Conservation (phyloP, 805 yeast genomes). For the Yamadazyma endophytica region DNA sequence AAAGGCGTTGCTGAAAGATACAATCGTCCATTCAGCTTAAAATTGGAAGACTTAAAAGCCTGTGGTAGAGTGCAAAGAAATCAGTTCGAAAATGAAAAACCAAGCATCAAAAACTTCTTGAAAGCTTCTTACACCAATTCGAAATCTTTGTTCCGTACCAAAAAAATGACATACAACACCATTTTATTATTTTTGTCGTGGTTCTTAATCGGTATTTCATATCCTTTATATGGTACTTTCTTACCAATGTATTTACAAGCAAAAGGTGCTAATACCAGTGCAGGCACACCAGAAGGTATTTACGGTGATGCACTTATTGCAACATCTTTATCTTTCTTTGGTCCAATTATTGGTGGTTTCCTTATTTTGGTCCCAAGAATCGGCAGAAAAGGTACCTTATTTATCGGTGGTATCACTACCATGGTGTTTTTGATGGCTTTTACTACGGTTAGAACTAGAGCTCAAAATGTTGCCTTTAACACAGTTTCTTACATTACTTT, state of each 20-base stretch:
- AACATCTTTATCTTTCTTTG: slow-evolving; percentile 23
- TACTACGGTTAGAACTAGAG: slow-evolving; percentile 52
- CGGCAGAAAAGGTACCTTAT: slow-evolving; percentile 58
- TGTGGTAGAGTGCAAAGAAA: slow-evolving; percentile 35
- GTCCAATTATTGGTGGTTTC: slow-evolving; percentile 26
- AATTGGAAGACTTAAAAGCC: slow-evolving; percentile 40
- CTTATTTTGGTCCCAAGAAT: slow-evolving; percentile 20
- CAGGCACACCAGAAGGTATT: slow-evolving; percentile 17
- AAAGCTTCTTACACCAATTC: slow-evolving; percentile 14
- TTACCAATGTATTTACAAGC: slow-evolving; percentile 47
- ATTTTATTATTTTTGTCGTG: slow-evolving; percentile 42
- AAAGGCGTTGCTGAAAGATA: slow-evolving; percentile 43
- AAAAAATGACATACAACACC: slow-evolving; percentile 36
- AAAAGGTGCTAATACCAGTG: slow-evolving; percentile 46
- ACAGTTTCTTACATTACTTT: slow-evolving; percentile 46
- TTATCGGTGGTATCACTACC: slow-evolving; percentile 47
- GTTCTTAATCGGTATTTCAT: slow-evolving; percentile 54
- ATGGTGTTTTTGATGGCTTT: slow-evolving; percentile 60
- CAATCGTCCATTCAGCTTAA: slow-evolving; percentile 37
- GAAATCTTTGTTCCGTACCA: slow-evolving; percentile 30
- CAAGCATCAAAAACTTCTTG: slow-evolving; percentile 17
- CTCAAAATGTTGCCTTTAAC: slow-evolving; percentile 40
- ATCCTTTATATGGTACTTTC: slow-evolving; percentile 50
- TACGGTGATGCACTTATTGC: slow-evolving; percentile 26
- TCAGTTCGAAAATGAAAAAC: slow-evolving; percentile 11